Conservation (phyloP, 805 yeast species). For the Starmera amethionina region DNA sequence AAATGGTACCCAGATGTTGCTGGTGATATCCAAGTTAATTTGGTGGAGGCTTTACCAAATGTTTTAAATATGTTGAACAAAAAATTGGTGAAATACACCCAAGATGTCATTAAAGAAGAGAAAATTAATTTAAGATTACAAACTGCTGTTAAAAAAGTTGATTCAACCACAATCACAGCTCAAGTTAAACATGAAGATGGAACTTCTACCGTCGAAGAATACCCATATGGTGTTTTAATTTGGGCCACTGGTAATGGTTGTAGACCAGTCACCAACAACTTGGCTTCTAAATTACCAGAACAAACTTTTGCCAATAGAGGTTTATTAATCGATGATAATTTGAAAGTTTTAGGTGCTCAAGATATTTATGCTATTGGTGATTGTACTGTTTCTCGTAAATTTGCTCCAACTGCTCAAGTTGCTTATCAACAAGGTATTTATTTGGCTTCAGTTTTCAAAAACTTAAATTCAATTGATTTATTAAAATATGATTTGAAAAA, state of each 20-base stretch:
- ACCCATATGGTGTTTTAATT: conserved; percentile 88
- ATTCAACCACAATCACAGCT: conserved; percentile 59
- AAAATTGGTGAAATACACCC: conserved; percentile 67
- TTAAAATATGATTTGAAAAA: conserved; percentile 32
- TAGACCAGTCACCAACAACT: conserved; percentile 59
- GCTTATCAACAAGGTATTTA: conserved; percentile 90
- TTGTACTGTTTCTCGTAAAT: conserved; percentile 79
- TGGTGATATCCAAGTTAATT: conserved; percentile 70
- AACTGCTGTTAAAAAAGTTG: conserved; percentile 84
- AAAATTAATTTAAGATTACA: conserved; percentile 70
- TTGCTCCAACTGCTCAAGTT: conserved; percentile 95
- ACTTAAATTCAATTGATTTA: conserved; percentile 51
- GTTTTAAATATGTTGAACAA: conserved; percentile 70
- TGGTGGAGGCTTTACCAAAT: conserved; percentile 87
- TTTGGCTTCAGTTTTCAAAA: conserved; percentile 64
- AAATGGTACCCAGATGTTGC: conserved; percentile 86
- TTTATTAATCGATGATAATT: conserved; percentile 70
- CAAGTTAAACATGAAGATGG: conserved; percentile 62
- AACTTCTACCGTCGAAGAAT: conserved; percentile 38
- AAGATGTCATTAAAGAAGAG: conserved; percentile 57
- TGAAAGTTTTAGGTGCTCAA: conserved; percentile 73
- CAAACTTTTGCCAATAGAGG: conserved; percentile 88
- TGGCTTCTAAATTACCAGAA: conserved; percentile 60
- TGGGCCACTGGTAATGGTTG: conserved; percentile 98
- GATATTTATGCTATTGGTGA: conserved; percentile 85